Evolutionary conservation across 75 land plant species (phyloP).

Genomic region (Gnetum montanum): DNA sequence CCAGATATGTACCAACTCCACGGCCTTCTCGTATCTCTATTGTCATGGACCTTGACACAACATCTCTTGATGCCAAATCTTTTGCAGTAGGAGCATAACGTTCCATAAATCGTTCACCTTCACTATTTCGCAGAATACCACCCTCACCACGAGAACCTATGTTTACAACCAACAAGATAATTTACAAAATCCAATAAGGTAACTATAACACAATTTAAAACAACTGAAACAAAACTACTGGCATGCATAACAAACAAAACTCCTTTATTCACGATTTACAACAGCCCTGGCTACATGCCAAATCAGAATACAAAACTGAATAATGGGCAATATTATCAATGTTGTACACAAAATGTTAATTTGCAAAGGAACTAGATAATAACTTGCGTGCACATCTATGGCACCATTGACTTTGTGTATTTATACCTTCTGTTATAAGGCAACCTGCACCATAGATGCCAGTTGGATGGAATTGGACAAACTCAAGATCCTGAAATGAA

Average conservation of each 20-base stretch:
- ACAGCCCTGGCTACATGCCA: too few species aligned
- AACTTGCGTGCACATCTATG: too few species aligned
- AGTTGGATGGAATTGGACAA: conserved; percentile 97
- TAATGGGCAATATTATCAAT: too few species aligned
- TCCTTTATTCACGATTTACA: too few species aligned
- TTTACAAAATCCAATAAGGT: background rate
- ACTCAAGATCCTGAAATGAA: conserved; percentile 81
- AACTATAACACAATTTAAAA: background rate
- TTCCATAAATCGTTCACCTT: conserved; percentile 99
- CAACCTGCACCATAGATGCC: conserved; percentile 99
- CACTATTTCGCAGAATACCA: conserved; percentile 96
- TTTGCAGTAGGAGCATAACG: conserved; percentile 98
- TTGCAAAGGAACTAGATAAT: too few species aligned
- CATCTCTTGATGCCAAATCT: conserved; percentile 98
- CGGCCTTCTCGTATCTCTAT: conserved; percentile 99
- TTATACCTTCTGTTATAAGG: conserved; percentile 91
- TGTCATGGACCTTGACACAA: conserved; percentile 99
- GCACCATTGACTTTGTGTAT: too few species aligned
- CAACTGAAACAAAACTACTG: too few species aligned
- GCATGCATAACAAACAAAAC: too few species aligned
- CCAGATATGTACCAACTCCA: conserved; percentile 99
- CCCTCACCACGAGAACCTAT: conserved; percentile 99
- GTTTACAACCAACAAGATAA: conserved; percentile 1
- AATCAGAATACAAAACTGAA: too few species aligned
- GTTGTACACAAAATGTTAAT: too few species aligned